Base-by-base conservation (phyloP, 805 yeast species). In the Priceomyces medius region DNA sequence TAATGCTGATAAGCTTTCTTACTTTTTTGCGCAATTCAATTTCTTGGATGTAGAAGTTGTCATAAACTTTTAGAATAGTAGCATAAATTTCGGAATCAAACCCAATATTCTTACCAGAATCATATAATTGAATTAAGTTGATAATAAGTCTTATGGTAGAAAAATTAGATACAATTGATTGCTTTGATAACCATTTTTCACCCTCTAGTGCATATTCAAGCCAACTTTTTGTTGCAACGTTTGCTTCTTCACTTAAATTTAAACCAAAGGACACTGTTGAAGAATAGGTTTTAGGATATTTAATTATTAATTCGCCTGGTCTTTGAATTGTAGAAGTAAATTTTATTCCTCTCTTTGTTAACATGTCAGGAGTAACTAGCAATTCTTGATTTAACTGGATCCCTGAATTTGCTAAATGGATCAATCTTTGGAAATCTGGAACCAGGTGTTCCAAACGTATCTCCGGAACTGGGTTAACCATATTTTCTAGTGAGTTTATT, bases 171-270 rank as follows among this genome's bases (percentile, higher is more conserved):
- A 79, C 33, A 1, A 78, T 49, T 0, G 66, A 60, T 44, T 79
- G 80, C 14, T 65, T 61, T 3, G 56, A 44, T 12, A 79, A 50
- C 85, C 85, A 81, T 21, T 58, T 51, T 29, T 74, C 77, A 0
- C 79, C 79, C 24, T 73, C 77, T 2, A 66, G 14, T 0, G 80
- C 74, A 39, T 68, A 57, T 3, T 66, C 59, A 8, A 83, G 51
- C 89, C 90, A 84, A 7, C 69, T 59, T 8, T 56, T 48, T 1
- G 84, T 70, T 1, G 85, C 84, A 64, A 83, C 75, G 41, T 73
- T 71, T 2, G 75, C 77, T 26, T 73, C 68, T 56, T 84, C 86
- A 39, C 76, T 72, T 4, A 82, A 56, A 31, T 72, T 71, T 38
- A 79, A 69, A 0, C 88, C 89, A 12, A 77, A 55, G 0, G 83